Conservation (phyloP, 345 rosid genomes). For the Gossypium stocksii region DNA sequence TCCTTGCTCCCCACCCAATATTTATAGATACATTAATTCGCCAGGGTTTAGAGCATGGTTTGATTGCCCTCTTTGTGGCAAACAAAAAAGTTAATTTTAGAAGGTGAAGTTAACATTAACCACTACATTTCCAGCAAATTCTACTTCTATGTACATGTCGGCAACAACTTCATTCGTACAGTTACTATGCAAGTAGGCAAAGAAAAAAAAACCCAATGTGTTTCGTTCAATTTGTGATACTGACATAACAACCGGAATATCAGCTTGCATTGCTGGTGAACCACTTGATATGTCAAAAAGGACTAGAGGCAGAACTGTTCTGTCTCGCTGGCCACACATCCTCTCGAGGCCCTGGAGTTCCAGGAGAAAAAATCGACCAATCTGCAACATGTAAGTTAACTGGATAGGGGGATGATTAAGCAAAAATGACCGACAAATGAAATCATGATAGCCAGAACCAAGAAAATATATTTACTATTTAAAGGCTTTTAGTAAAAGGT, state of each 20-base stretch:
- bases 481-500: background rate
- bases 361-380: constrained; percentile 72
- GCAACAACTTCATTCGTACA: background rate
- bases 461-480: constrained; percentile 4
- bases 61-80: background rate
- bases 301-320: constrained; percentile 67
- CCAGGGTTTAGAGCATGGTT: background rate
- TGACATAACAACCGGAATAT: constrained; percentile 37
- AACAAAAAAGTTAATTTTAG: background rate
- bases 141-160: background rate
- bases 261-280: constrained; percentile 53
- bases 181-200: background rate
- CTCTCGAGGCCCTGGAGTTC: constrained; percentile 93
- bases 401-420: constrained; percentile 48
- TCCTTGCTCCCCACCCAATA: constrained; percentile 6
- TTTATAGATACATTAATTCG: background rate
- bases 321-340: constrained; percentile 90
- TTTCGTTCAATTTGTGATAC: background rate
- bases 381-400: constrained; percentile 85
- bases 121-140: background rate
- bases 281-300: constrained; percentile 53
- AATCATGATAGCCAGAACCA: background rate
- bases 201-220: background rate
- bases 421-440: constrained; percentile 18
- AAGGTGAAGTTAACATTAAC: background rate